A percentile compares a stretch with the other conserved stretches of the same genome.
phyloP scores from a whole-genome alignment of 495 filamentous ascomycete species.

The Niebla homalea region DNA sequence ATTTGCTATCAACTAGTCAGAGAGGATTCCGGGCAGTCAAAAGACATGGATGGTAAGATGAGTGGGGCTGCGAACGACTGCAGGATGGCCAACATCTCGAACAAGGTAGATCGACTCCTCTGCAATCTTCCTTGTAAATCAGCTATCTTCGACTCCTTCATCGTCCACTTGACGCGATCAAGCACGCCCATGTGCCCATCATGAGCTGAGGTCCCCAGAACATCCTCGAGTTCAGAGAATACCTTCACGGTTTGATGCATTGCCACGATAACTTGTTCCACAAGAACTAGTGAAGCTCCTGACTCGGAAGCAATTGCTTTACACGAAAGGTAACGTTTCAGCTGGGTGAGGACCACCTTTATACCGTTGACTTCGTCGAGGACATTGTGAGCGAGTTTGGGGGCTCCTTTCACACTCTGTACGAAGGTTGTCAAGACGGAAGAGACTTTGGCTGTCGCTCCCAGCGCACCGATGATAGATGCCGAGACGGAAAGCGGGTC shows the following conservation, averaged over 20 bases:
- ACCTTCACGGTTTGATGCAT: neutral
- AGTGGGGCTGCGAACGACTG: neutral
- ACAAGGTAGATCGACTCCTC: neutral
- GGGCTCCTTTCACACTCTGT: neutral
- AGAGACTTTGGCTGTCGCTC: constrained; percentile 1
- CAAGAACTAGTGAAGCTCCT: constrained; percentile 3
- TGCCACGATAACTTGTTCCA: constrained; percentile 4
- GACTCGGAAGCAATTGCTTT: neutral
- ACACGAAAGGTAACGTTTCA: constrained; percentile 4
- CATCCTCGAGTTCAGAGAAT: constrained; percentile 4
- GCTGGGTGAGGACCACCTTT: neutral
- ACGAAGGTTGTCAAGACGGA: constrained; percentile 2
- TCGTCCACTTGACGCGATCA: neutral
- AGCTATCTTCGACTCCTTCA: neutral
- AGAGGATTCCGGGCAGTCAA: neutral
- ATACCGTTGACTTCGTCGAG: constrained; percentile 4
- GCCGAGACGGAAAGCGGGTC: constrained; percentile 4
- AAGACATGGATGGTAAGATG: neutral
- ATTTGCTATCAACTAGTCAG: neutral
- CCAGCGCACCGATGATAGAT: constrained; percentile 1
- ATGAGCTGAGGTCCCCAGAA: neutral
- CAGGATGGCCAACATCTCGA: neutral
- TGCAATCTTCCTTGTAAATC: constrained; percentile 3
- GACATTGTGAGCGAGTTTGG: constrained; percentile 5
- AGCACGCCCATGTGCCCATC: neutral